Percentiles rank a stretch among this genome's conserved stretches.
Conservation (phyloP, 805 yeast species). For the Saccharomycopsis sp. region DNA sequence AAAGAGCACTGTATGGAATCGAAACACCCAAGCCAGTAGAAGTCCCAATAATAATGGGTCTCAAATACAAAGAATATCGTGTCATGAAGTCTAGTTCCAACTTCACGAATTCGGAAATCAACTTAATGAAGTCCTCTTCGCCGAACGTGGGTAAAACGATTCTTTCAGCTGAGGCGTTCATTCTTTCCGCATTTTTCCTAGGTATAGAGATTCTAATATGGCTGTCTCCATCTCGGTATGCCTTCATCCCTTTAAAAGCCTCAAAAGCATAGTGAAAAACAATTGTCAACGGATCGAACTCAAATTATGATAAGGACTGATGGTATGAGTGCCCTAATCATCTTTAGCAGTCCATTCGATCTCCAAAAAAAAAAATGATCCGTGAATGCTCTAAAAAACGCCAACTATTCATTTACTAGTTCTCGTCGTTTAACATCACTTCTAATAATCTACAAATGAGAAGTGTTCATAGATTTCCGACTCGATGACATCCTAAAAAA, state of each 20-base stretch:
- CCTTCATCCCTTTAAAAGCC: slow-evolving; percentile 91
- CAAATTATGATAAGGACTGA: slow-evolving; percentile 72
- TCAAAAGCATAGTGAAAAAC: slow-evolving; percentile 94
- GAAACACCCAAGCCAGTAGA: slow-evolving; percentile 81
- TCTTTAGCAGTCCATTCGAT: slow-evolving; percentile 66
- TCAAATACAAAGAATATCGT: slow-evolving; percentile 84
- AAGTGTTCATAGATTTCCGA: too few relatives aligned
- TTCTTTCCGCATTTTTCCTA: slow-evolving; percentile 81
- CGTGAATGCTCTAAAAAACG: slow-evolving; percentile 70
- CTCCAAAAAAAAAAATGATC: slow-evolving; percentile 82
- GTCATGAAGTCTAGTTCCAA: slow-evolving; percentile 77
- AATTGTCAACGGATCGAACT: slow-evolving; percentile 78
- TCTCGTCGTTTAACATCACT: too few relatives aligned
- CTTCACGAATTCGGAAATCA: slow-evolving; percentile 62
- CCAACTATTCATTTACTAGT: slow-evolving; percentile 53
- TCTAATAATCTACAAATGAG: too few relatives aligned
- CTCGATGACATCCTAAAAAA: too few relatives aligned
- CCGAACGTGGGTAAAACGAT: slow-evolving; percentile 85
- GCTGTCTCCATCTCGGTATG: slow-evolving; percentile 60
- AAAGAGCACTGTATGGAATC: slow-evolving; percentile 69
- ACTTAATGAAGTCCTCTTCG: slow-evolving; percentile 61
- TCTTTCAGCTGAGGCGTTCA: slow-evolving; percentile 82
- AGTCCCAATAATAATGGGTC: slow-evolving; percentile 95
- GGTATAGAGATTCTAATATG: slow-evolving; percentile 80
- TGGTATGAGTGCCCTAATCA: slow-evolving; percentile 87